phyloP scores from a whole-genome alignment of 2,329 filamentous ascomycete species.

The Xenoacremonium recifei region DNA sequence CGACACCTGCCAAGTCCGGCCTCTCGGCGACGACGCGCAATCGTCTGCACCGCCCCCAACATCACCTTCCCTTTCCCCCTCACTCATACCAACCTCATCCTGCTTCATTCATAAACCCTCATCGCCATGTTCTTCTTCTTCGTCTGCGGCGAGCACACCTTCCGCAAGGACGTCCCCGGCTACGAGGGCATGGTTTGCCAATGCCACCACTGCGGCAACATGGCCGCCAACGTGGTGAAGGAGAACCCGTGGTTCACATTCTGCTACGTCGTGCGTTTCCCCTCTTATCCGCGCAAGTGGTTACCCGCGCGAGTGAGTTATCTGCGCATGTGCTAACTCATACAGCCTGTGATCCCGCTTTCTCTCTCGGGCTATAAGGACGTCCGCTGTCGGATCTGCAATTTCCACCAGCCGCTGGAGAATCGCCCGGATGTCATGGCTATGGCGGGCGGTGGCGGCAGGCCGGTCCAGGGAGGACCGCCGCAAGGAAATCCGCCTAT shows the following conservation, averaged over 20 bases:
- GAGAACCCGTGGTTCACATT: slow-evolving; percentile 75
- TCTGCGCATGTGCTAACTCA: slow-evolving; percentile 17
- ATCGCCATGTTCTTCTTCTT: slow-evolving; percentile 60
- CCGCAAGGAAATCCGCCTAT: slow-evolving; percentile 27
- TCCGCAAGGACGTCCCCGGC: slow-evolving; percentile 57
- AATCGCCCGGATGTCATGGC: slow-evolving; percentile 55
- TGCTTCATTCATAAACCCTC: neutral
- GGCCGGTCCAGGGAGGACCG: slow-evolving; percentile 27
- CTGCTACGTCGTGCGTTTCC: slow-evolving; percentile 65
- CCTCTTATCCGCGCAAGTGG: neutral
- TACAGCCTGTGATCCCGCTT: slow-evolving; percentile 68
- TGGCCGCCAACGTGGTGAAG: slow-evolving; percentile 59
- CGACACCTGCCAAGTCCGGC: neutral
- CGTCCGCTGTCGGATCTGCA: slow-evolving; percentile 72
- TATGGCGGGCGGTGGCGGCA: slow-evolving; percentile 44
- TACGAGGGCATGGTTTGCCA: slow-evolving; percentile 62
- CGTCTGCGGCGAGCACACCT: slow-evolving; percentile 60
- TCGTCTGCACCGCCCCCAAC: neutral
- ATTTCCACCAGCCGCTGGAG: slow-evolving; percentile 67
- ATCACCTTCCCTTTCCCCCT: neutral
- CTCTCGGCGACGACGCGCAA: slow-evolving; percentile 1
- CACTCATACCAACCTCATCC: neutral
- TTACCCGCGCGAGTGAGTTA: neutral
- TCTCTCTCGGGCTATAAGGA: slow-evolving; percentile 66
- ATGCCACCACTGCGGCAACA: slow-evolving; percentile 67